A percentile compares a stretch with the other conserved stretches of the same genome.
phyloP scores from a whole-genome alignment of 805 yeast species.

The Wickerhamiella lipophila region DNA sequence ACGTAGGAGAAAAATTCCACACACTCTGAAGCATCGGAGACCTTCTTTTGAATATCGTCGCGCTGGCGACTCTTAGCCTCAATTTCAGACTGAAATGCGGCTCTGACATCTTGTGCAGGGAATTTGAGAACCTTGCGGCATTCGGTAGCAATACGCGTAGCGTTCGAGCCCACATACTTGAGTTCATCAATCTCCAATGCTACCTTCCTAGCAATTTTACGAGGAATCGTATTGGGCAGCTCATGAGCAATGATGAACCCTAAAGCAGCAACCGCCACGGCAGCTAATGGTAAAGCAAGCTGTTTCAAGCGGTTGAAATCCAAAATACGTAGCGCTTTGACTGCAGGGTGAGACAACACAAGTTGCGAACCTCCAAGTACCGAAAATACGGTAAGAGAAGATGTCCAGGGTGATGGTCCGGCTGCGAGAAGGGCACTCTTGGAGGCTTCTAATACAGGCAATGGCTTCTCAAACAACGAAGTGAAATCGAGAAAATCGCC shows the following conservation, averaged over 20 bases:
- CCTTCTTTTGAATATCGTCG: constrained; percentile 39
- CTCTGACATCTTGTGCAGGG: constrained; percentile 73
- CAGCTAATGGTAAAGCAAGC: constrained; percentile 41
- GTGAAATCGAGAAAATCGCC: constrained; percentile 75
- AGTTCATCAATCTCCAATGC: constrained; percentile 45
- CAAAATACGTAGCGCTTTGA: background rate
- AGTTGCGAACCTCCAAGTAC: constrained; percentile 16
- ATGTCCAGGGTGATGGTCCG: constrained; percentile 15
- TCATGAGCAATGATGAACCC: constrained; percentile 58
- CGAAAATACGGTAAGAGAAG: constrained; percentile 19
- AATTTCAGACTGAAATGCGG: constrained; percentile 50
- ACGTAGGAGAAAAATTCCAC: constrained; percentile 42
- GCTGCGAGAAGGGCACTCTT: constrained; percentile 16
- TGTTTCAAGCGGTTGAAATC: constrained; percentile 24
- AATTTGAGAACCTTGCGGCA: constrained; percentile 65
- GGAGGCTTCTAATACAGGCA: constrained; percentile 19
- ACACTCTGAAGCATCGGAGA: constrained; percentile 45
- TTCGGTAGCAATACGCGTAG: constrained; percentile 68
- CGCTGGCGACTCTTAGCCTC: constrained; percentile 50
- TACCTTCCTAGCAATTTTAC: constrained; percentile 66
- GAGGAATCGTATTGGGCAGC: constrained; percentile 79
- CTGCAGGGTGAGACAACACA: constrained; percentile 13
- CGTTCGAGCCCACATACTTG: constrained; percentile 70
- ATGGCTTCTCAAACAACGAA: constrained; percentile 24
- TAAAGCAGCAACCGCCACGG: constrained; percentile 41